phyloP scores from a whole-genome alignment of 495 filamentous ascomycete genomes.

The Hyaloscypha hepaticicola region DNA sequence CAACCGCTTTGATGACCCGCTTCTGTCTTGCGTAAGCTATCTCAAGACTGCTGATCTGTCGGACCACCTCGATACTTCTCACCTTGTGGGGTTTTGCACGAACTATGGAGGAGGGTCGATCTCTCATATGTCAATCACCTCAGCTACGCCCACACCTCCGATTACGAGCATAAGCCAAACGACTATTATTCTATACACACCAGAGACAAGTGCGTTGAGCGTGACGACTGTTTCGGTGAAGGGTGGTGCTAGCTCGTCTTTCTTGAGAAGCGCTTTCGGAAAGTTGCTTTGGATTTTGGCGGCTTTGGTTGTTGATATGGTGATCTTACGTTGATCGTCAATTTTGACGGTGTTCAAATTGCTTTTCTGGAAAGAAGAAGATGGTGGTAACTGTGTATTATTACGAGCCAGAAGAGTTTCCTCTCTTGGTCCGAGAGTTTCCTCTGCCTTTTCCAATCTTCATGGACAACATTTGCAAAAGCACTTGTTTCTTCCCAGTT shows the following conservation, averaged over 20 bases:
- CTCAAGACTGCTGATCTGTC: conserved; percentile 1
- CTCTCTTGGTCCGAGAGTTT: background rate
- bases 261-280: background rate
- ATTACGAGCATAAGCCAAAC: background rate
- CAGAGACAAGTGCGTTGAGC: background rate
- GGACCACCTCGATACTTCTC: background rate
- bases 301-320: background rate
- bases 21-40: background rate
- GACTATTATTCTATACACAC: background rate
- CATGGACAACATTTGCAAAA: too few species aligned
- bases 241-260: background rate
- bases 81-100: background rate
- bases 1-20: conserved; percentile 5
- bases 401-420: background rate
- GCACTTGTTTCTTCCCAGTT: too few species aligned
- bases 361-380: background rate
- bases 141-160: too few species aligned
- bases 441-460: too few species aligned
- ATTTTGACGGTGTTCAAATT: background rate
- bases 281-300: background rate
- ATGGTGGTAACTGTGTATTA: background rate
- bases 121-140: background rate
- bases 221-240: background rate
- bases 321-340: background rate
- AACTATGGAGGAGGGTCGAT: background rate